phyloP scores from a whole-genome alignment of 495 filamentous ascomycete species.

The Immersiella caudata region DNA sequence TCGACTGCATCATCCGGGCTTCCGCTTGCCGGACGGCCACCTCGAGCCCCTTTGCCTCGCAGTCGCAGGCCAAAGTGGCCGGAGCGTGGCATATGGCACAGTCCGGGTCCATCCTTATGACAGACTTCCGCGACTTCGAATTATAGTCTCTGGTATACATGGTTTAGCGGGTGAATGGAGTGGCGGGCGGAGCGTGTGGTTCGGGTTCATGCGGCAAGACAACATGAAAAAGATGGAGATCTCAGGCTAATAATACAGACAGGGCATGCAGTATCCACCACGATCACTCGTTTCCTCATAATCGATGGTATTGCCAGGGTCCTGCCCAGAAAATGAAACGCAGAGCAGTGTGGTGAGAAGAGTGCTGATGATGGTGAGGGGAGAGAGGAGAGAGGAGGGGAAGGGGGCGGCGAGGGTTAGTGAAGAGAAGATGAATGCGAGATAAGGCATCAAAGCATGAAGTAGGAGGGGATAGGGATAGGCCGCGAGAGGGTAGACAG shows the following conservation, averaged over 20 bases:
- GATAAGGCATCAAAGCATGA: conserved; percentile 18
- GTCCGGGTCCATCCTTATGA: conserved; percentile 67
- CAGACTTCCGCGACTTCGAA: conserved; percentile 47
- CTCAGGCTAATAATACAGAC: conserved; percentile 35
- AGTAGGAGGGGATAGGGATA: not conserved
- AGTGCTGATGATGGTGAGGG: conserved; percentile 3
- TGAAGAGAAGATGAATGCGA: conserved; percentile 19
- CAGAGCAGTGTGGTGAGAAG: conserved; percentile 10
- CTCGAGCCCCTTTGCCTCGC: conserved; percentile 68
- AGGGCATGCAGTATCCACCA: conserved; percentile 35
- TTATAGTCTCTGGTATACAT: conserved; percentile 54
- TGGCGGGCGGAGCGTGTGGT: conserved; percentile 34
- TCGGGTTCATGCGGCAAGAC: conserved; percentile 29
- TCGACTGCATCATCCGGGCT: conserved; percentile 61
- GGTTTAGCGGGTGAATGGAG: conserved; percentile 46
- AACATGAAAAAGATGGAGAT: conserved; percentile 14
- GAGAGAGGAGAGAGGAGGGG: conserved; percentile 12
- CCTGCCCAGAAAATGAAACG: conserved; percentile 35
- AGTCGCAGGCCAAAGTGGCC: conserved; percentile 64
- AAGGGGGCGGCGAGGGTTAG: conserved; percentile 14
- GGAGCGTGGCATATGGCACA: conserved; percentile 72
- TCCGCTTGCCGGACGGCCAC: conserved; percentile 69
- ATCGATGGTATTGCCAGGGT: conserved; percentile 30
- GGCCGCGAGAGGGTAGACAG: not conserved
- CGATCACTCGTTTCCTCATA: conserved; percentile 38